Evolutionary conservation across 495 filamentous ascomycete genomes (phyloP).

Genomic region (Astrothelium macrocarpum): DNA sequence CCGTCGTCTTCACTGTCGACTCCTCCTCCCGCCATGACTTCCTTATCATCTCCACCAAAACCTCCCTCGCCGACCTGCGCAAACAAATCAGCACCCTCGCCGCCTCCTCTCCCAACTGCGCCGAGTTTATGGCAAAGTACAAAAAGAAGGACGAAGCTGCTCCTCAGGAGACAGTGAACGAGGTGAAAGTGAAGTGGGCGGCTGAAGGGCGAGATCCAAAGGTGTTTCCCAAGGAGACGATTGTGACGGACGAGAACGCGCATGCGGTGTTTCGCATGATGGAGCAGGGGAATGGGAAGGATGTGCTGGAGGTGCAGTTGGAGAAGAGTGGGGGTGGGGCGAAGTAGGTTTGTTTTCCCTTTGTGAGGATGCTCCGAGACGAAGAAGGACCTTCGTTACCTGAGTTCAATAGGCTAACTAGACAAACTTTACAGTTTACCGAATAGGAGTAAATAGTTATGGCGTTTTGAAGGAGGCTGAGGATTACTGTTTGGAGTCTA

Average conservation of each 20-base stretch:
- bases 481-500: background rate
- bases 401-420: background rate
- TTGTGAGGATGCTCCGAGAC: too few species aligned
- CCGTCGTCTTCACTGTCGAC: constrained; percentile 26
- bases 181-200: constrained; percentile 24
- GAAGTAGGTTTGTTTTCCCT: constrained; percentile 11
- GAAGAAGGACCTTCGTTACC: background rate
- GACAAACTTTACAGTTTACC: background rate
- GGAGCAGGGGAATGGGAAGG: constrained; percentile 21
- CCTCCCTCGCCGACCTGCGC: constrained; percentile 15
- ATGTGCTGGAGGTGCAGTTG: constrained; percentile 27
- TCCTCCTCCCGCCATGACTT: constrained; percentile 22
- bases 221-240: constrained; percentile 22
- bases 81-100: constrained; percentile 12
- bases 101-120: constrained; percentile 22
- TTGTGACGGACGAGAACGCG: constrained; percentile 26
- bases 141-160: constrained; percentile 16
- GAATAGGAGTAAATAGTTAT: background rate
- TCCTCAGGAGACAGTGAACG: constrained; percentile 12
- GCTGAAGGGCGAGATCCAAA: constrained; percentile 21
- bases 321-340: constrained; percentile 12
- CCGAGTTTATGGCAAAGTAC: constrained; percentile 25
- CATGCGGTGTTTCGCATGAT: constrained; percentile 26
- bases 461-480: background rate
- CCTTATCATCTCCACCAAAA: constrained; percentile 15